phyloP scores from a whole-genome alignment of 1,284 basidiomycete species.

The Cutaneotrichosporon mucoides region DNA sequence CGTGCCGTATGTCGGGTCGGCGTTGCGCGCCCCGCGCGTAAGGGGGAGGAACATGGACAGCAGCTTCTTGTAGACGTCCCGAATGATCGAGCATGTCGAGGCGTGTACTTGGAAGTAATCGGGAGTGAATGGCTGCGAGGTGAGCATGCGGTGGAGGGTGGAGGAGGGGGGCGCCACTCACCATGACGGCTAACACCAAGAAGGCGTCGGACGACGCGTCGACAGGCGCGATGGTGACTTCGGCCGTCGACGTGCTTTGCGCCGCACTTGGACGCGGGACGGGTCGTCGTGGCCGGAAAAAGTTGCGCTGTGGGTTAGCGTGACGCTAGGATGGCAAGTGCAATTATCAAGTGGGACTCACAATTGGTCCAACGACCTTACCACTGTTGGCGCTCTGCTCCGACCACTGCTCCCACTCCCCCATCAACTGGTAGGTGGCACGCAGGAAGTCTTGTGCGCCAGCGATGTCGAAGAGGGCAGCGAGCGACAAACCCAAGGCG shows the following conservation, averaged over 20 bases:
- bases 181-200: constrained; percentile 22
- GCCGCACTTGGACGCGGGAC: constrained; percentile 14
- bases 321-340: neutral
- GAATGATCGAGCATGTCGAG: constrained; percentile 51
- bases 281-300: constrained; percentile 19
- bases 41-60: constrained; percentile 30
- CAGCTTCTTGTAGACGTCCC: constrained; percentile 52
- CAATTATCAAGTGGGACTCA: neutral
- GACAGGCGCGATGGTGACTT: constrained; percentile 19
- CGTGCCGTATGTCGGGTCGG: constrained; percentile 14
- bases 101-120: constrained; percentile 53
- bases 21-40: constrained; percentile 3
- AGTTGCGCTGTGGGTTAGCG: constrained; percentile 14
- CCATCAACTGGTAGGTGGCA: constrained; percentile 44
- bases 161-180: neutral
- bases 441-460: constrained; percentile 47
- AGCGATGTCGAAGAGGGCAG: constrained; percentile 49
- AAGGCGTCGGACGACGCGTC: constrained; percentile 20
- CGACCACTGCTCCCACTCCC: constrained; percentile 51
- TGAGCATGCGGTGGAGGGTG: too few relatives aligned
- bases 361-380: constrained; percentile 30
- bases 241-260: constrained; percentile 16
- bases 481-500: constrained; percentile 51
- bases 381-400: constrained; percentile 41
- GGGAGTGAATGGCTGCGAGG: constrained; percentile 51